These are phyloP conservation scores for Mycena rebaudengoi DNA, from an alignment of 768 basidiomycete genomes.

Conservation along the genomic window DNA sequence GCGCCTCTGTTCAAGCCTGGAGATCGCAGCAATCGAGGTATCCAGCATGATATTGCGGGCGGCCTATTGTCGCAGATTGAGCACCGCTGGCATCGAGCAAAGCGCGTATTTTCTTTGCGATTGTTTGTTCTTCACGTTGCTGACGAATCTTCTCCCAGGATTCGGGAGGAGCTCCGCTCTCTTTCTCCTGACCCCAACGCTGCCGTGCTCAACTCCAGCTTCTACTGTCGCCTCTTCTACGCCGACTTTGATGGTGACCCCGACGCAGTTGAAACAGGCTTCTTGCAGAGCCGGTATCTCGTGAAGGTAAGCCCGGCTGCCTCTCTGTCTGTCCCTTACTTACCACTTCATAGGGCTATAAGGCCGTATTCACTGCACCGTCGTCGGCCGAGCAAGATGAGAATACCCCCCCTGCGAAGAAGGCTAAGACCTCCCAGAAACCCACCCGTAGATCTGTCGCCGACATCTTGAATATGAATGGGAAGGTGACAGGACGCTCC, in stretches of 20 bases:
- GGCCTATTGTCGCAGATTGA: neutral
- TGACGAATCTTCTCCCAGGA: neutral
- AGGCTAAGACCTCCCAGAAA: neutral
- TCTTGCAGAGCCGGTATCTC: slow-evolving; percentile 15
- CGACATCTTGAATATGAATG: slow-evolving; percentile 14
- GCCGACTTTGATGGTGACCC: slow-evolving; percentile 3
- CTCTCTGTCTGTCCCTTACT: neutral
- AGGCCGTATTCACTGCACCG: neutral
- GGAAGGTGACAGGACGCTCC: slow-evolving; percentile 17
- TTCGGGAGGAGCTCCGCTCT: neutral
- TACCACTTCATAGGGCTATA: neutral
- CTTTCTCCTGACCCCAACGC: neutral
- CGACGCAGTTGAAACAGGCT: neutral
- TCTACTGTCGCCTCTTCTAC: slow-evolving; percentile 13
- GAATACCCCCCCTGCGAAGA: slow-evolving; percentile 12
- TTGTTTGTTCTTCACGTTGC: neutral
- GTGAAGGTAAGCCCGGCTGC: neutral
- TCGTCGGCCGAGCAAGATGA: slow-evolving; percentile 1
- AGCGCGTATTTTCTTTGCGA: slow-evolving; percentile 1
- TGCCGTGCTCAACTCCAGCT: neutral
- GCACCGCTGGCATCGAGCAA: neutral
- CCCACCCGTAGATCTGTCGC: slow-evolving; percentile 3
- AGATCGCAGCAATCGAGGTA: neutral
- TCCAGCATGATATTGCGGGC: slow-evolving; percentile 3
- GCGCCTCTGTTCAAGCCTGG: neutral